Base-by-base conservation (phyloP, 31 red algal species). In the Endocladia muricata region DNA sequence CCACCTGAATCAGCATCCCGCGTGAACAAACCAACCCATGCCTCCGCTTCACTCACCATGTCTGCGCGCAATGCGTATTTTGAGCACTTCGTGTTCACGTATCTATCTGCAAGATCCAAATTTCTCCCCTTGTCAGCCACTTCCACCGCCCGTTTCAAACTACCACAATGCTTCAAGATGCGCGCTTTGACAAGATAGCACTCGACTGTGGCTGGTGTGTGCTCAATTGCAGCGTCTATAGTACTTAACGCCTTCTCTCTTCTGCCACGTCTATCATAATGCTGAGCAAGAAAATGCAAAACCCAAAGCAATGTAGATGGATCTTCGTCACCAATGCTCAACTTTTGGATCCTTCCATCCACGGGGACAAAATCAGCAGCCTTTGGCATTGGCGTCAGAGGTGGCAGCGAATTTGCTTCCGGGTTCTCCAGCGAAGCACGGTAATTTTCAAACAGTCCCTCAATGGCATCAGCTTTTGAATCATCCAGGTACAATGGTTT, bases 101-200 rank as follows among this genome's bases (percentile, higher is more conserved):
- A 94, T 3, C 96, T 84, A 63, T 99, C 96, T 15, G 88, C 73
- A 13, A 93, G 73, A 76, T 99, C 96, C 61, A 95, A 47, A 41
- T 67, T 78, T 47, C 96, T 78, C 5, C 84, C 92, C 30, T 78
- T 48, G 37, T 99, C 77, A 21, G 82, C 78, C 19, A 82, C 88
- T 25, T 82, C 75, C 6, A 89, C 77, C 19, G 96, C 87, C 15
- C 65, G 68, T 19, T 61, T 77, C 51, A 86, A 54, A 81, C 86
- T 70, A 54, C 94, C 94, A 59, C 76, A 83, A 59, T 93, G 84
- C 62, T 97, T 93, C 37, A 89, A 74, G 61, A 97, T 74, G 13
- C 84, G 75, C 6, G 83, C 88, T 17, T 93, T 83, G 32, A 93
- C 82, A 4, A 84, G 85, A 34, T 84, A 88, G 26, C 78, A 77